These are phyloP conservation scores for Penicillium sp. DNA, from an alignment of 2,329 filamentous ascomycete species.

Conservation along the genomic window DNA sequence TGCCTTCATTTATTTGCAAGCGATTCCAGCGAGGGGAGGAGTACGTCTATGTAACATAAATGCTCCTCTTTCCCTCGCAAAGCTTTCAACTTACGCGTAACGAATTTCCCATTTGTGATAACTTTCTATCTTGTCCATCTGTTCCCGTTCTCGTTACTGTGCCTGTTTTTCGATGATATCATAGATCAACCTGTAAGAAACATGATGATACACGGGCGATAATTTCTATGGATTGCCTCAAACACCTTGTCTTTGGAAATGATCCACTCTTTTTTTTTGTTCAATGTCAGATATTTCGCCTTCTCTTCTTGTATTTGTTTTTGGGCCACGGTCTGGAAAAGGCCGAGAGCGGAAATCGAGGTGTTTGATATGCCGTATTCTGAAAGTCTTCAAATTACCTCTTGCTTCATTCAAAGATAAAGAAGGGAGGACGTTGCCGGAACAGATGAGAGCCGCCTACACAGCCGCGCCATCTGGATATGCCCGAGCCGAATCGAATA, in stretches of 20 bases:
- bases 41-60: background rate
- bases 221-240: background rate
- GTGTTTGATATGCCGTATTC: background rate
- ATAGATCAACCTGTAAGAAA: conserved; percentile 26
- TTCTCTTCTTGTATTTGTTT: background rate
- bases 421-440: too few species aligned
- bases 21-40: background rate
- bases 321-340: background rate
- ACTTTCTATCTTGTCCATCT: conserved; percentile 8
- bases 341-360: background rate
- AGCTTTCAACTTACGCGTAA: conserved; percentile 16
- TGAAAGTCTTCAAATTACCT: background rate
- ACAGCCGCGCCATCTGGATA: too few species aligned
- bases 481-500: too few species aligned
- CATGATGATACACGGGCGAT: conserved; percentile 24
- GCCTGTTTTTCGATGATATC: conserved; percentile 23
- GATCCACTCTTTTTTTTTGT: conserved; percentile 17
- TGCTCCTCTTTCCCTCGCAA: background rate
- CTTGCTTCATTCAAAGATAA: background rate
- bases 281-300: background rate
- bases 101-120: conserved; percentile 22
- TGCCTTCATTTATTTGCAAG: background rate
- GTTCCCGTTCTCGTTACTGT: background rate
- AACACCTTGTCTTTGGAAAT: conserved; percentile 6
- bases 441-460: too few species aligned